phyloP scores from a whole-genome alignment of 192 early-diverging fungal genomes.

The Cetraspora pellucida region DNA sequence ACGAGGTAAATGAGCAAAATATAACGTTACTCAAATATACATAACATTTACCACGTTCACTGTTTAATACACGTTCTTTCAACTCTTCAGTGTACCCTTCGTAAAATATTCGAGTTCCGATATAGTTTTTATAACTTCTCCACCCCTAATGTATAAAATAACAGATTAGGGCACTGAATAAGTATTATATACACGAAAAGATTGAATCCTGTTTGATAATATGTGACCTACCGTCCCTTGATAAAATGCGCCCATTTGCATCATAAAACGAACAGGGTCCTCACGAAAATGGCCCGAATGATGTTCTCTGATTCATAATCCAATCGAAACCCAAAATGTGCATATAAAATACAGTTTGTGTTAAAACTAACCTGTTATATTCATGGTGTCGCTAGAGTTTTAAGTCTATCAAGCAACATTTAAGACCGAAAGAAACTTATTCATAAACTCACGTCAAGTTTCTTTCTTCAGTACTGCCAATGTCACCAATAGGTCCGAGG shows the following conservation, averaged over 20 bases:
- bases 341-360: background rate
- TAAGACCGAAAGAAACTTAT: background rate
- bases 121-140: slow-evolving; percentile 77
- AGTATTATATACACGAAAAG: background rate
- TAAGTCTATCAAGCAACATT: background rate
- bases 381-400: background rate
- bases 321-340: background rate
- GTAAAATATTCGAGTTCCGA: slow-evolving; percentile 70
- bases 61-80: slow-evolving; percentile 59
- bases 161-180: background rate
- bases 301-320: slow-evolving; percentile 38
- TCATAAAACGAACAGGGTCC: slow-evolving; percentile 73
- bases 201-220: background rate
- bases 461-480: slow-evolving; percentile 10
- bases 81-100: slow-evolving; percentile 69
- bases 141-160: slow-evolving; percentile 61
- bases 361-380: background rate
- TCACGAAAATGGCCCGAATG: slow-evolving; percentile 61
- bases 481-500: no score
- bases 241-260: slow-evolving; percentile 57
- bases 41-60: slow-evolving; percentile 53
- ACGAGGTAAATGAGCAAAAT: background rate
- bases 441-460: slow-evolving; percentile 29
- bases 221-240: slow-evolving; percentile 56
- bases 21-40: background rate